Evolutionary conservation across 1,284 basidiomycete genomes (phyloP).

Genomic region (Naganishia liquefaciens): DNA sequence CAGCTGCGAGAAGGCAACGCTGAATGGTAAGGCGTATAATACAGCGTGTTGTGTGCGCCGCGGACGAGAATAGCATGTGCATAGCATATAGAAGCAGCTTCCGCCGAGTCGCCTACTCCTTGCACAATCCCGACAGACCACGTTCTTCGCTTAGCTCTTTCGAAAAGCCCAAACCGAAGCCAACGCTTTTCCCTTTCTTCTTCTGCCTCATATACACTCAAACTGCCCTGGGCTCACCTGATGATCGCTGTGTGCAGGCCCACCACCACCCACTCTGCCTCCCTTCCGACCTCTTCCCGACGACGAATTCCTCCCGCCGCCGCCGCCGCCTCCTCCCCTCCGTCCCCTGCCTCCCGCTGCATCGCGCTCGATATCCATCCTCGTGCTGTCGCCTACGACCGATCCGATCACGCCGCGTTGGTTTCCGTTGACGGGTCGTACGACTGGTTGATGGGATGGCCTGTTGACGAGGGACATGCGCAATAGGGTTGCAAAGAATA

Average conservation of each 20-base stretch:
- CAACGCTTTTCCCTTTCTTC: too few relatives aligned
- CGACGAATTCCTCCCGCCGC: not conserved
- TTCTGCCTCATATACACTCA: too few relatives aligned
- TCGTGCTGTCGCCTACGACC: not conserved
- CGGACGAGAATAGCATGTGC: too few relatives aligned
- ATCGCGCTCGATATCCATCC: slow-evolving; percentile 17
- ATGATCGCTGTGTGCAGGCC: slow-evolving; percentile 6
- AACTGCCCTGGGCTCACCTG: not conserved
- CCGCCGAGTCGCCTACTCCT: too few relatives aligned
- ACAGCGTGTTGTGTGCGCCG: too few relatives aligned
- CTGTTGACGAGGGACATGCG: not conserved
- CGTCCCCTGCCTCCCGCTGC: not conserved
- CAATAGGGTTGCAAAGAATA: not conserved
- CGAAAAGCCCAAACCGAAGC: not conserved
- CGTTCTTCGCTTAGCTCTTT: too few relatives aligned
- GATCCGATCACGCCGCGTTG: not conserved
- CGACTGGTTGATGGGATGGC: not conserved
- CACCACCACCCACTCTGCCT: not conserved
- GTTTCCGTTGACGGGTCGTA: not conserved
- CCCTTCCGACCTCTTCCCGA: slow-evolving; percentile 2
- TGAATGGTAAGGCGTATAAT: too few relatives aligned
- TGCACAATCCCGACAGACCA: too few relatives aligned
- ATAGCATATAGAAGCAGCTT: too few relatives aligned
- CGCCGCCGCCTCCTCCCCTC: not conserved
- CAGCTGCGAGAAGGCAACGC: too few relatives aligned